Evolutionary conservation across 2,329 filamentous ascomycete genomes (phyloP).

Genomic region (Blumeriella jaapii): DNA sequence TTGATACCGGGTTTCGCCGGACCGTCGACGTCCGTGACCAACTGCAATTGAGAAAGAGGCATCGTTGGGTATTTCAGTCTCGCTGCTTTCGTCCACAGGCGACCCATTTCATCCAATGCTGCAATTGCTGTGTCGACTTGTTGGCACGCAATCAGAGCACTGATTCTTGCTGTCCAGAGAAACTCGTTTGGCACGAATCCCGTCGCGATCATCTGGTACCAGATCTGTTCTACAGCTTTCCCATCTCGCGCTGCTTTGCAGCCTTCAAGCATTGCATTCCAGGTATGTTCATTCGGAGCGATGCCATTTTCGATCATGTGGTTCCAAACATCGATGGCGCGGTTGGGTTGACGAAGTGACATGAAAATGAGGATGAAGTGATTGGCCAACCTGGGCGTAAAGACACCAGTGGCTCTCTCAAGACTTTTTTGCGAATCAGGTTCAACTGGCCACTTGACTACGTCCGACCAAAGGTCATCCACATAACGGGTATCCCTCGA

Average conservation of each 20-base stretch:
- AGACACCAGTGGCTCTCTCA: constrained; percentile 4
- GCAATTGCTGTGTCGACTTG: constrained; percentile 44
- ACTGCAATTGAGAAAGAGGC: constrained; percentile 14
- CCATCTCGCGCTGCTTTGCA: constrained; percentile 49
- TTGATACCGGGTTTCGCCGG: constrained; percentile 49
- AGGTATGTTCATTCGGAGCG: constrained; percentile 51
- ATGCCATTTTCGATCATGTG: constrained; percentile 42
- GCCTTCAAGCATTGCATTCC: constrained; percentile 62
- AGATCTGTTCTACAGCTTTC: constrained; percentile 52
- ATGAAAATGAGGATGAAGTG: constrained; percentile 37
- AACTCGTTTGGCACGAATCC: constrained; percentile 48
- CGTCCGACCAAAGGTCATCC: constrained; percentile 21
- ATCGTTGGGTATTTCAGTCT: constrained; percentile 15
- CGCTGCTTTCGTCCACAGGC: constrained; percentile 37
- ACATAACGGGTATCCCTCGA: constrained; percentile 15
- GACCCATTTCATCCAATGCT: constrained; percentile 55
- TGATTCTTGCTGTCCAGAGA: constrained; percentile 62
- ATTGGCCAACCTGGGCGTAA: constrained; percentile 29
- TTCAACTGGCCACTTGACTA: constrained; percentile 16
- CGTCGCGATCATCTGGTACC: constrained; percentile 48
- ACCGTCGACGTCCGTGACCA: constrained; percentile 24
- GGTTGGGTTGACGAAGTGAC: constrained; percentile 30
- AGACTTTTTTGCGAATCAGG: background rate
- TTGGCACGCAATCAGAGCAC: constrained; percentile 48
- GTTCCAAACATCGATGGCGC: constrained; percentile 45